phyloP scores from a whole-genome alignment of 129 eudicot species.

The Flaveria ramosissima region DNA sequence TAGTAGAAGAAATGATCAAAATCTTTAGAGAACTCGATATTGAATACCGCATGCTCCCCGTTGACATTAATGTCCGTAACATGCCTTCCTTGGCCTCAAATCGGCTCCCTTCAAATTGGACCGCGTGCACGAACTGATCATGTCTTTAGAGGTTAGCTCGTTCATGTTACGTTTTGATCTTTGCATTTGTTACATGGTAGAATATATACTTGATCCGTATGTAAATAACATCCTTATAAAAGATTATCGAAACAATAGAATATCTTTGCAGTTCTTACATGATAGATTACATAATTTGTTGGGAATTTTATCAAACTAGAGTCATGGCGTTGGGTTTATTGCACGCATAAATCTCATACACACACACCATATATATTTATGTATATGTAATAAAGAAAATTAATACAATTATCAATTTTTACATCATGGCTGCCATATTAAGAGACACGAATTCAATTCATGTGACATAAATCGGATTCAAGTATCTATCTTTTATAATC shows the following conservation, averaged over 20 bases:
- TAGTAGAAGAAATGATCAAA: slow-evolving; percentile 73
- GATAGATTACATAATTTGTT: no score
- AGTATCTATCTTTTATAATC: no score
- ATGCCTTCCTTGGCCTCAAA: slow-evolving; percentile 55
- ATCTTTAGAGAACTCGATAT: slow-evolving; percentile 64
- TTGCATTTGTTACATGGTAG: slow-evolving; percentile 18
- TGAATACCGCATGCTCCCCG: slow-evolving; percentile 69
- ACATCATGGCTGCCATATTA: no score
- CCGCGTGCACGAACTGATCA: slow-evolving; percentile 43
- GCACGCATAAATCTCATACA: no score
- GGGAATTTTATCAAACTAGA: no score
- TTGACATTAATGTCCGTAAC: slow-evolving; percentile 64
- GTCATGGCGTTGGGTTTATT: no score
- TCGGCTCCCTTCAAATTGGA: slow-evolving; percentile 78
- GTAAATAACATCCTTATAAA: slow-evolving; percentile 9
- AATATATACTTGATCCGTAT: slow-evolving; percentile 11
- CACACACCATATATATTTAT: no score
- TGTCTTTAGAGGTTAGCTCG: background rate
- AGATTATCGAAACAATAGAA: background rate
- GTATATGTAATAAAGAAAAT: no score
- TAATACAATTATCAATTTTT: no score
- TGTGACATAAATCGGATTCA: no score
- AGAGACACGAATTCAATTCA: no score
- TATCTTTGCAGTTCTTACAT: background rate
- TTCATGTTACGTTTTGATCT: background rate